A percentile compares a stretch with the other conserved stretches of the same genome.
phyloP scores from a whole-genome alignment of 306 rosid species.

The Hippophae tibetana region DNA sequence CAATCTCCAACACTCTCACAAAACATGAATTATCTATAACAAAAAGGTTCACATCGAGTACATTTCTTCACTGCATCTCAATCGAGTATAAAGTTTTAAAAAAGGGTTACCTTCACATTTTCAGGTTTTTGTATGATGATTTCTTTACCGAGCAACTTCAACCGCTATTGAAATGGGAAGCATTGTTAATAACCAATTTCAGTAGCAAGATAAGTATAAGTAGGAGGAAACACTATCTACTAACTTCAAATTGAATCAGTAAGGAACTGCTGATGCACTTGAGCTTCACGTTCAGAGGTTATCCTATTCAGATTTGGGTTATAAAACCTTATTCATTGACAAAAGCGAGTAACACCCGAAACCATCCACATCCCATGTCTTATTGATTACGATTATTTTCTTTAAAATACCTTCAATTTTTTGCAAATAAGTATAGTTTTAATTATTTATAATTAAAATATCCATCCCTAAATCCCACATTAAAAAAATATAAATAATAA shows the following conservation, averaged over 20 bases:
- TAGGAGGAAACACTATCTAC: background rate
- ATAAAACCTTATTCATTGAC: background rate
- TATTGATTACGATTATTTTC: no score
- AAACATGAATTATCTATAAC: no score
- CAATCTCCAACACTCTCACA: no score
- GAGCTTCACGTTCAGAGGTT: background rate
- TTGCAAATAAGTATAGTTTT: no score
- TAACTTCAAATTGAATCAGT: background rate
- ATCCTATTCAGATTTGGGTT: background rate
- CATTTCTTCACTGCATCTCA: background rate
- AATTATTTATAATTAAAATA: no score
- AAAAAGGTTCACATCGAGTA: background rate
- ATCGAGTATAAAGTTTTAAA: background rate
- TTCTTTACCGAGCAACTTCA: background rate
- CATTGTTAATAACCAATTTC: background rate
- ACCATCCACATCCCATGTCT: no score
- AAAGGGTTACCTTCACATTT: background rate
- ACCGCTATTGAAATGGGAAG: background rate
- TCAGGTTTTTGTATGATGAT: background rate
- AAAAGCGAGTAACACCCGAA: background rate
- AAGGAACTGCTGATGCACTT: background rate
- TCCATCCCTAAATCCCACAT: no score
- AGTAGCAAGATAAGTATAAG: background rate
- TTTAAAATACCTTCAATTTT: no score
- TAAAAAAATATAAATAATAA: no score